A percentile compares a stretch with the other conserved stretches of the same genome.
These are phyloP conservation scores for Talaromyces islandicus DNA, from an alignment of 2,329 filamentous ascomycete species.

Conservation along the genomic window DNA sequence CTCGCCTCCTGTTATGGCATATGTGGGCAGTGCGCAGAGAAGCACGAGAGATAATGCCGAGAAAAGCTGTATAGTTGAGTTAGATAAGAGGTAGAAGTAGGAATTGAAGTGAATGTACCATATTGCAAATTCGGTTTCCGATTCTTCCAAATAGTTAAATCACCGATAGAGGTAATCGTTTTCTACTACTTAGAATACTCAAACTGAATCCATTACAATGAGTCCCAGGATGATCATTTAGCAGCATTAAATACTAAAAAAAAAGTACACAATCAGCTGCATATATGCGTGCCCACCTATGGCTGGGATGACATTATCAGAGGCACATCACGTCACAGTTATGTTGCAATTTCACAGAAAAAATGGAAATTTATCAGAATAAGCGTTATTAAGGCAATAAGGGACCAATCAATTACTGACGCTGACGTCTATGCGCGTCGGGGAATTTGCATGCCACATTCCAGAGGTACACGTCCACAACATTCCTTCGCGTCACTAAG, in stretches of 20 bases:
- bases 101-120: background rate
- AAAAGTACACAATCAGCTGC: background rate
- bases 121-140: background rate
- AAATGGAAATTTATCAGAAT: background rate
- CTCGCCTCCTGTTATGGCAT: slow-evolving; percentile 4
- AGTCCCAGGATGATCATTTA: background rate
- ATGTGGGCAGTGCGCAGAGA: slow-evolving; percentile 2
- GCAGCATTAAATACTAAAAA: background rate
- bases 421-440: background rate
- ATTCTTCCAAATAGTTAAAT: background rate
- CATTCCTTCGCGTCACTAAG: slow-evolving; percentile 9
- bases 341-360: background rate
- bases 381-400: background rate
- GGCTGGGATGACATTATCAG: background rate
- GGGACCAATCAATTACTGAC: background rate
- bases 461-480: background rate
- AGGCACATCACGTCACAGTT: background rate
- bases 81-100: background rate
- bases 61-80: background rate
- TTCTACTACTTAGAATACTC: background rate
- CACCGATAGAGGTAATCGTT: background rate
- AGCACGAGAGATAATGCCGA: slow-evolving; percentile 3
- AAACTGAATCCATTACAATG: background rate
- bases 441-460: slow-evolving; percentile 7
- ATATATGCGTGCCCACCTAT: background rate